A percentile compares a stretch with the other conserved stretches of the same genome.
phyloP scores from a whole-genome alignment of 306 rosid genomes.

The Parietaria judaica region DNA sequence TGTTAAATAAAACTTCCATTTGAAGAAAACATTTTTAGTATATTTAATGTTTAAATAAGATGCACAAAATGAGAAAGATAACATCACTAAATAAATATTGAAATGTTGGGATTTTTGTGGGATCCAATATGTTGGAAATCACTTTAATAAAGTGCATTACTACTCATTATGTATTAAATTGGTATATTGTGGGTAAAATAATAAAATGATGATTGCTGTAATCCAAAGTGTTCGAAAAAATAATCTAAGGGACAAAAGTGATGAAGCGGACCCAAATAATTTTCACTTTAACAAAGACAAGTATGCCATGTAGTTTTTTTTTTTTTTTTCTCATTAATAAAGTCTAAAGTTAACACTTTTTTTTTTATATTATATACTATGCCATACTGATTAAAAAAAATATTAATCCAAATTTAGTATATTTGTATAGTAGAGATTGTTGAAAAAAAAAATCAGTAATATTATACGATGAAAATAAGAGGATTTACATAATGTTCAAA shows the following conservation, averaged over 20 bases:
- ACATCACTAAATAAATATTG: neutral
- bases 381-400: no score
- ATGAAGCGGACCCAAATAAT: conserved; percentile 12
- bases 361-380: no score
- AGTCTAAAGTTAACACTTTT: no score
- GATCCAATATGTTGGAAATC: conserved; percentile 25
- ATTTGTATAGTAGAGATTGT: no score
- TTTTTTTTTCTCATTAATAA: neutral
- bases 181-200: neutral
- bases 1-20: no score
- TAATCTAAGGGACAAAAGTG: conserved; percentile 12
- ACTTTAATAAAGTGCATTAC: conserved; percentile 27
- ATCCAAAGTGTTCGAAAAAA: conserved; percentile 27
- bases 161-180: neutral
- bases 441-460: no score
- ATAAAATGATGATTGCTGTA: conserved; percentile 9
- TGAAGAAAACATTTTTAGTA: no score
- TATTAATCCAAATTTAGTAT: no score
- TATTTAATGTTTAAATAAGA: neutral
- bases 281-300: conserved; percentile 10
- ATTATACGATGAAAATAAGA: no score
- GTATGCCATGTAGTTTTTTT: neutral
- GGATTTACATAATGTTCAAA: no score
- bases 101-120: neutral
- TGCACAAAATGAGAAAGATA: neutral